These are phyloP conservation scores for Malus hybrid DNA, from an alignment of 331 rosid genomes.

Conservation along the genomic window DNA sequence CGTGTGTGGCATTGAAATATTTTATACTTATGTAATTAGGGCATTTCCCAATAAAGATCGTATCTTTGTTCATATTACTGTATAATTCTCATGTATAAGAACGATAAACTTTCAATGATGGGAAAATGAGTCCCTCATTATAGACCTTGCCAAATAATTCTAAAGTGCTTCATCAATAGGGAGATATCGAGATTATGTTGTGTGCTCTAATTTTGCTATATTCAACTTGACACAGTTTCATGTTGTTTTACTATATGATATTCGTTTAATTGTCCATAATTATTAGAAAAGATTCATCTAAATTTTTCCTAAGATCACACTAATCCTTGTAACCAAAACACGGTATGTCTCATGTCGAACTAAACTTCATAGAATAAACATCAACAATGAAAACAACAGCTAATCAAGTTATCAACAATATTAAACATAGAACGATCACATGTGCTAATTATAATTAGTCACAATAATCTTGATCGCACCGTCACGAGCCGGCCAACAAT, in stretches of 20 bases:
- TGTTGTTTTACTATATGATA: not conserved
- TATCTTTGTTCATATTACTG: no score
- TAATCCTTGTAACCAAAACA: not conserved
- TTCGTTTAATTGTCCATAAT: not conserved
- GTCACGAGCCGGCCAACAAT: constrained; percentile 1
- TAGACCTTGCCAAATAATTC: no score
- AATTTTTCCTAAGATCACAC: not conserved
- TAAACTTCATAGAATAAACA: not conserved
- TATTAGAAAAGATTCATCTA: not conserved
- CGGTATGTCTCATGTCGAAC: not conserved
- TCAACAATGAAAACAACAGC: not conserved
- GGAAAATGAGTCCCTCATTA: no score
- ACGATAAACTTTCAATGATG: no score
- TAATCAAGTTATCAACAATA: not conserved
- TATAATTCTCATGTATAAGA: no score
- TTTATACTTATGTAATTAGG: no score
- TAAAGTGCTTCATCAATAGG: no score
- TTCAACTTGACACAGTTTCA: no score
- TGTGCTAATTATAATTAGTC: not conserved
- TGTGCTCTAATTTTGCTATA: no score
- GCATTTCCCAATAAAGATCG: no score
- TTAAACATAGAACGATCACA: not conserved
- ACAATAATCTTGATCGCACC: not conserved
- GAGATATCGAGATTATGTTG: no score
- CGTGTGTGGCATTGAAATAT: no score